A percentile compares a stretch with the other conserved stretches of the same genome.
Evolutionary conservation across 2,329 filamentous ascomycete species (phyloP).

Genomic region (Ophiostoma ips): DNA sequence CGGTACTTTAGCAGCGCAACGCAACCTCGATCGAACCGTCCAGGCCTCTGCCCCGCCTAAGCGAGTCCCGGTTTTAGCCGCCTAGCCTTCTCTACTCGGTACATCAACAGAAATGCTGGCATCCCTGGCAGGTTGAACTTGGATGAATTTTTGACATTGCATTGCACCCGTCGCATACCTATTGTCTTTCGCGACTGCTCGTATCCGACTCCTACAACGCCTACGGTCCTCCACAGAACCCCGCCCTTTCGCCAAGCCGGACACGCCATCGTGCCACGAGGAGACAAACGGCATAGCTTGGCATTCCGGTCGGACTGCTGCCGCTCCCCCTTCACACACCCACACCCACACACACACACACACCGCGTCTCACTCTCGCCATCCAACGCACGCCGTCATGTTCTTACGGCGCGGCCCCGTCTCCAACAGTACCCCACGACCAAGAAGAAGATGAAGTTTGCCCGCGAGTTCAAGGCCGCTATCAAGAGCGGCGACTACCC

Average conservation of each 20-base stretch:
- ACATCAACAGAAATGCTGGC: too few species aligned
- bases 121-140: too few species aligned
- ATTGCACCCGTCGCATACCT: too few species aligned
- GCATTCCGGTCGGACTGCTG: not conserved
- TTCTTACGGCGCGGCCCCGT: not conserved
- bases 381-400: not conserved
- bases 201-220: not conserved
- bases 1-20: too few species aligned
- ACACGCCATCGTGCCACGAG: not conserved
- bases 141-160: too few species aligned
- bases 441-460: slow-evolving; percentile 63
- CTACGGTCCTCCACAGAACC: not conserved
- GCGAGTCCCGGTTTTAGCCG: too few species aligned
- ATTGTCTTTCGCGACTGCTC: too few species aligned
- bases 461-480: slow-evolving; percentile 58
- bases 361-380: too few species aligned
- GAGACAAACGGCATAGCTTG: not conserved
- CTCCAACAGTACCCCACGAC: not conserved
- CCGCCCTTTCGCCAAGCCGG: not conserved
- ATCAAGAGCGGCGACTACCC: slow-evolving; percentile 52
- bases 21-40: too few species aligned
- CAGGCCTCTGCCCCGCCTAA: too few species aligned
- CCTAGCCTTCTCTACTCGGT: too few species aligned
- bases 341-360: too few species aligned
- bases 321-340: not conserved